These are phyloP conservation scores for Rubia peregrina DNA, from an alignment of 305 asterid genomes.

Conservation along the genomic window DNA sequence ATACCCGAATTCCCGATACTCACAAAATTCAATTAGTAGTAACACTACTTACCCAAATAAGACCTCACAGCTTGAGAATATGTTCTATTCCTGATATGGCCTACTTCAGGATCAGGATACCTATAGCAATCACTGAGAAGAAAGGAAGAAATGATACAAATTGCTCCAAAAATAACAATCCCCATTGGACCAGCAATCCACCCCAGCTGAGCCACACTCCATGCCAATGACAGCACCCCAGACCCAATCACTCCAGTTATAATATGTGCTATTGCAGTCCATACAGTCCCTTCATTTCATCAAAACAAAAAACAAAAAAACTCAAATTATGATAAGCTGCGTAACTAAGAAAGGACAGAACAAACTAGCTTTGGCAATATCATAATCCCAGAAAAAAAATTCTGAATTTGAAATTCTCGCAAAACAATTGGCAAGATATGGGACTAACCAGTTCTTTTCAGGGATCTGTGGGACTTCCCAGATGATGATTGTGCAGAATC, in stretches of 20 bases:
- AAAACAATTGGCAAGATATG: background rate
- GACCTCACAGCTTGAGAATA: constrained; percentile 22
- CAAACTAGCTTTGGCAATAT: background rate
- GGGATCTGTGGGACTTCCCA: constrained; percentile 24
- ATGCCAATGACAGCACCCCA: constrained; percentile 63
- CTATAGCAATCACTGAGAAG: constrained; percentile 57
- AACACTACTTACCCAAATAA: constrained; percentile 20
- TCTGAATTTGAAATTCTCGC: constrained; percentile 2
- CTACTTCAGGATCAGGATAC: constrained; percentile 27
- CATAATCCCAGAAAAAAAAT: constrained; percentile 7
- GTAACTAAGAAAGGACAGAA: background rate
- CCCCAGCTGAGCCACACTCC: constrained; percentile 68
- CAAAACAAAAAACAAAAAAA: background rate
- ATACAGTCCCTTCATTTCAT: constrained; percentile 35
- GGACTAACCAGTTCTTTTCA: constrained; percentile 37
- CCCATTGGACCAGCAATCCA: constrained; percentile 72
- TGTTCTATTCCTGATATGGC: constrained; percentile 23
- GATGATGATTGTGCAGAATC: constrained; percentile 36
- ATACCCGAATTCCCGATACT: background rate
- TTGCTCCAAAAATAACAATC: constrained; percentile 45
- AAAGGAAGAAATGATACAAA: constrained; percentile 38
- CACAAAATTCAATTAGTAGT: background rate
- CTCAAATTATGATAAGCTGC: background rate
- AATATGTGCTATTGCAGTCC: constrained; percentile 68
- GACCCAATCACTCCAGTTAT: constrained; percentile 79